A percentile compares a stretch with the other conserved stretches of the same genome.
Conservation (phyloP, 2,329 filamentous ascomycete species). For the Aspergillus calidoustus region DNA sequence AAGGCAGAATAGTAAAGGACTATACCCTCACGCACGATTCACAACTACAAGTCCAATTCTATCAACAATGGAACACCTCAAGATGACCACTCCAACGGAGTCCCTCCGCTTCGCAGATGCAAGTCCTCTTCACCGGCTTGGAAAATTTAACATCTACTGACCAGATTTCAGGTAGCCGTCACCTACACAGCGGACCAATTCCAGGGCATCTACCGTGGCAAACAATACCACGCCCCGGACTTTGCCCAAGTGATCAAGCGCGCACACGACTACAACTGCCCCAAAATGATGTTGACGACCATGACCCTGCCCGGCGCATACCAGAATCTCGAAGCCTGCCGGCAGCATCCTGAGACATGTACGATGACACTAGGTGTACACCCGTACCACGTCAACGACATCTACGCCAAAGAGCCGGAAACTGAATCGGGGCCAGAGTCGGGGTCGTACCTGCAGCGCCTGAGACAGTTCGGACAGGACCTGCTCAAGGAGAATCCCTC, state of each 20-base stretch:
- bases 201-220: constrained; percentile 56
- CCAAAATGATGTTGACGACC: constrained; percentile 35
- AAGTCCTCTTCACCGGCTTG: not conserved
- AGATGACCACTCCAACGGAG: not conserved
- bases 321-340: constrained; percentile 46
- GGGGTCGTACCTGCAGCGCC: not conserved
- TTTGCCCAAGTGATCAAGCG: constrained; percentile 39
- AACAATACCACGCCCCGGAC: constrained; percentile 54
- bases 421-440: not conserved
- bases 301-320: constrained; percentile 49
- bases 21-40: too few relatives aligned
- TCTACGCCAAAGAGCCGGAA: constrained; percentile 34
- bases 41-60: too few relatives aligned
- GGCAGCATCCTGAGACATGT: constrained; percentile 39
- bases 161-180: constrained; percentile 29
- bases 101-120: constrained; percentile 22
- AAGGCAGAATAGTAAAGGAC: too few relatives aligned
- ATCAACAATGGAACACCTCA: not conserved
- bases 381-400: constrained; percentile 55
- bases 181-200: constrained; percentile 46
- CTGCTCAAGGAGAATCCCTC: constrained; percentile 31
- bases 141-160: not conserved
- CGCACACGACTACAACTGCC: constrained; percentile 26
- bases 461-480: constrained; percentile 26
- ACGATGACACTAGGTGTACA: constrained; percentile 56